Conservation (phyloP, 2,329 filamentous ascomycete genomes). For the Pseudogymnoascus sp. region DNA sequence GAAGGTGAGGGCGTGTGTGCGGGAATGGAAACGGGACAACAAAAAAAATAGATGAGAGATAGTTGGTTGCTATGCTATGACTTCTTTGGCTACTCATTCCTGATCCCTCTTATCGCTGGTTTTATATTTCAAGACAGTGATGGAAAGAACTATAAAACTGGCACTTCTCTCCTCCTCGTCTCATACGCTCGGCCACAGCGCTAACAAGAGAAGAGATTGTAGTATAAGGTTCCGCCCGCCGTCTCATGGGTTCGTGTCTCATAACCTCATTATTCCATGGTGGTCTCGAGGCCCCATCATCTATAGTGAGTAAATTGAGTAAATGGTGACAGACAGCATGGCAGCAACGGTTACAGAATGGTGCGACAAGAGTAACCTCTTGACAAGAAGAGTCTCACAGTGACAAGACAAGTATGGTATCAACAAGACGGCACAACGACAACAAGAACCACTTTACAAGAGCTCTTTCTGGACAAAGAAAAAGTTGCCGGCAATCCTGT, state of each 20-base stretch:
- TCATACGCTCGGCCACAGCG: neutral
- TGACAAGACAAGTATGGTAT: neutral
- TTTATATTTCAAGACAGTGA: neutral
- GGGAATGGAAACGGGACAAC: neutral
- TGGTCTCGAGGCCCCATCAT: neutral
- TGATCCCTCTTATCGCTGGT: neutral
- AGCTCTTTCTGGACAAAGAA: too few species aligned
- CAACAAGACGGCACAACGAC: too few species aligned
- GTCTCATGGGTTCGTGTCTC: neutral
- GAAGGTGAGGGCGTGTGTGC: neutral
- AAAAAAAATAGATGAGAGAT: neutral
- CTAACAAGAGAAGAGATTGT: neutral
- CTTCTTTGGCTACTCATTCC: neutral
- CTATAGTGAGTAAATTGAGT: neutral
- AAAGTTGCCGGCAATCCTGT: too few species aligned
- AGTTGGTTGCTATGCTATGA: neutral
- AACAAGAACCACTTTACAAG: too few species aligned
- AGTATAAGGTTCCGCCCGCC: too few species aligned
- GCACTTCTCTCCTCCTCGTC: neutral
- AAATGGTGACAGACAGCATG: too few species aligned
- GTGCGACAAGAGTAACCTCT: neutral
- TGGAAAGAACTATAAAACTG: neutral
- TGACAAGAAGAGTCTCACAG: neutral
- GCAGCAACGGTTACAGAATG: neutral
- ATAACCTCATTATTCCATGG: neutral